A percentile compares a stretch with the other conserved stretches of the same genome.
These are phyloP conservation scores for Pelagomonas calceolata DNA, from an alignment of 108 stramenopile species.

Conservation along the genomic window DNA sequence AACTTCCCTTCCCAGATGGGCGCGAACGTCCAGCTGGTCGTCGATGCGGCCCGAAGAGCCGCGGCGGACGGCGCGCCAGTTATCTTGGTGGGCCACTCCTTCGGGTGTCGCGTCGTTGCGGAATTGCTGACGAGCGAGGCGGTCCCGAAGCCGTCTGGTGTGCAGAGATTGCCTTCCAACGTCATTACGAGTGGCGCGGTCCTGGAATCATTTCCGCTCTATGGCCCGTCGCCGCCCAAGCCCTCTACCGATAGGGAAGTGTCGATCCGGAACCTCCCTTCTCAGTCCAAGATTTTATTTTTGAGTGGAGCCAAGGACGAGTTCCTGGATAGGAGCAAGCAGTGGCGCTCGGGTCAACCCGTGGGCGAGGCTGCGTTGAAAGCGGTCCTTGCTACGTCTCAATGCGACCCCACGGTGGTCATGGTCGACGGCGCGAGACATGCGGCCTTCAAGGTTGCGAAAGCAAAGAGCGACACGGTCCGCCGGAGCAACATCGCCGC, in stretches of 20 bases:
- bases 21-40: background rate
- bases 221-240: background rate
- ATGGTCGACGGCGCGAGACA: background rate
- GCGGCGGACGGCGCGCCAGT: background rate
- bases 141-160: background rate
- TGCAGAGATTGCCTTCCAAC: background rate
- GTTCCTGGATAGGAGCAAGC: background rate
- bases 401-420: background rate
- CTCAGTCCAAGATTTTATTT: too few species aligned
- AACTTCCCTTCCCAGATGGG: background rate
- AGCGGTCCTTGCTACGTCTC: background rate
- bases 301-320: background rate
- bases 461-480: too few species aligned
- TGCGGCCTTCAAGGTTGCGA: background rate
- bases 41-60: too few species aligned
- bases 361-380: background rate
- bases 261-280: too few species aligned
- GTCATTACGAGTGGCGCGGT: too few species aligned
- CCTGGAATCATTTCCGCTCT: background rate
- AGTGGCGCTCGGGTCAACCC: background rate
- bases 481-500: too few species aligned
- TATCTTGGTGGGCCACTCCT: background rate
- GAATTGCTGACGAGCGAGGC: background rate
- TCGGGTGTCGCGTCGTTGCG: background rate
- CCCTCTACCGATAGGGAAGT: too few species aligned